These are phyloP conservation scores for Hibiscus syriacus DNA, from an alignment of 345 rosid genomes.

Conservation along the genomic window DNA sequence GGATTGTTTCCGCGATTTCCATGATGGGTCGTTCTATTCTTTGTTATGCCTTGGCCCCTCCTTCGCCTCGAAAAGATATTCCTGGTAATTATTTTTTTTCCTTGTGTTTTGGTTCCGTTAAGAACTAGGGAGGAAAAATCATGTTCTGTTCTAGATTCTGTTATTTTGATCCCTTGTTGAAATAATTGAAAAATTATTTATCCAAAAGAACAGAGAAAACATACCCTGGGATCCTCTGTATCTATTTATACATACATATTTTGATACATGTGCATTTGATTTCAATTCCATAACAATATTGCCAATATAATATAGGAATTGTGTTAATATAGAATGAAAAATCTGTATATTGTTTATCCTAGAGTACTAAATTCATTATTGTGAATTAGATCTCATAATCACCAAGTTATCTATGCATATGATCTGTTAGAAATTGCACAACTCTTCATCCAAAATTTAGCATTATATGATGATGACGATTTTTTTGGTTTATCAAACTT, in stretches of 20 bases:
- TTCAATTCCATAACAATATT: not conserved
- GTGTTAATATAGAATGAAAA: not conserved
- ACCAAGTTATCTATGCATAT: not conserved
- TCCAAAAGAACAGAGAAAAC: not conserved
- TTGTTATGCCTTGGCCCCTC: conserved; percentile 48
- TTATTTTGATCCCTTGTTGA: not conserved
- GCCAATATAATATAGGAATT: not conserved
- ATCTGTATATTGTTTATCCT: not conserved
- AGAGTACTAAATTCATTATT: no score
- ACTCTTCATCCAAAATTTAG: no score
- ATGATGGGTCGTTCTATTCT: conserved; percentile 68
- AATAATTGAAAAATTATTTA: not conserved
- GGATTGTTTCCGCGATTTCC: conserved; percentile 67
- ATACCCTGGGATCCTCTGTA: not conserved
- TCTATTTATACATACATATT: no score
- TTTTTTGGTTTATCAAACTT: not conserved
- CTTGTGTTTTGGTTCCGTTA: not conserved
- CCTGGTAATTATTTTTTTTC: no score
- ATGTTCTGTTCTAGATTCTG: not conserved
- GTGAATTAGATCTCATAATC: not conserved
- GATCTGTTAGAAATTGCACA: not conserved
- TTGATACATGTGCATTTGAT: not conserved
- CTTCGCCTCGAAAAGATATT: conserved; percentile 44
- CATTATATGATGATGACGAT: not conserved
- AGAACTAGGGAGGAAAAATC: not conserved